A percentile compares a stretch with the other conserved stretches of the same genome.
These are phyloP conservation scores for Fusarium sulawesiense DNA, from an alignment of 2,329 filamentous ascomycete species.

Conservation along the genomic window DNA sequence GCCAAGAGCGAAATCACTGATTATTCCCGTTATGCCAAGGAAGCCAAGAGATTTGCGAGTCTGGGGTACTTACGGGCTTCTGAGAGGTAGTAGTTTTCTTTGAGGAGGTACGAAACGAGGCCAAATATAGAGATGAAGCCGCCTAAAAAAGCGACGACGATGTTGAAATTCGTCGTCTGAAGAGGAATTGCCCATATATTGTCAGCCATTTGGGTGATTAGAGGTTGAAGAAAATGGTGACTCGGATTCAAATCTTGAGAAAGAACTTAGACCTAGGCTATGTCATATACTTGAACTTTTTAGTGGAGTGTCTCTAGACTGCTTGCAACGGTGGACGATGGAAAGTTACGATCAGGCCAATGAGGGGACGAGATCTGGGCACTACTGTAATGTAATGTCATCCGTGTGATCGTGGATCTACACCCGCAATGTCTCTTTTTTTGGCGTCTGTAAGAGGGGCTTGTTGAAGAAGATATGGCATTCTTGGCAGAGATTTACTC, in stretches of 20 bases:
- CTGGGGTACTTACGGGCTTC: conserved; percentile 75
- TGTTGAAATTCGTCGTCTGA: conserved; percentile 81
- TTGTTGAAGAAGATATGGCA: neutral
- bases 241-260: neutral
- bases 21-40: neutral
- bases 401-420: neutral
- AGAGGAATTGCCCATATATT: conserved; percentile 57
- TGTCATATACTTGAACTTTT: neutral
- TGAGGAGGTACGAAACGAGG: conserved; percentile 87
- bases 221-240: neutral
- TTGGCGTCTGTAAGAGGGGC: neutral
- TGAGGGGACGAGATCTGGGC: neutral
- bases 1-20: conserved; percentile 85
- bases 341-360: neutral
- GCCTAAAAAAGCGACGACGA: conserved; percentile 81
- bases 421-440: neutral
- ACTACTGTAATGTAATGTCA: neutral
- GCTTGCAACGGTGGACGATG: neutral
- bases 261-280: neutral
- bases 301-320: neutral
- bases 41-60: conserved; percentile 23
- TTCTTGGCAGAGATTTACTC: neutral
- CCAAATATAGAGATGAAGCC: conserved; percentile 93
- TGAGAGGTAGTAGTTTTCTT: conserved; percentile 90
- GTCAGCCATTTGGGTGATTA: conserved; percentile 13